Conservation (phyloP, 208 protist species). For the Lotmaria passim region DNA sequence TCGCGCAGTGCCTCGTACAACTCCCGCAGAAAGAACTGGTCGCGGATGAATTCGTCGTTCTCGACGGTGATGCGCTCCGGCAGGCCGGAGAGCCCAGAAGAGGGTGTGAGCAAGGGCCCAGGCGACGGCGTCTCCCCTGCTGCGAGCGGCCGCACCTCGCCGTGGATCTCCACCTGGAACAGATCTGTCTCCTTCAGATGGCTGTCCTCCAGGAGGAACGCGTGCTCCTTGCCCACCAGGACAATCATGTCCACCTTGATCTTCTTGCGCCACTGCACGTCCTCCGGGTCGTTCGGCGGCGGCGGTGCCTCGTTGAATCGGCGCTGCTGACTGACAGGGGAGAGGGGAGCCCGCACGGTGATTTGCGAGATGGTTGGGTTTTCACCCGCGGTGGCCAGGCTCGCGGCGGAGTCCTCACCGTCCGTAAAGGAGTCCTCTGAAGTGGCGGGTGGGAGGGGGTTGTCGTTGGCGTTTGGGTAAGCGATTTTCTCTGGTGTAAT, state of each 20-base stretch:
- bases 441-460: slow-evolving; percentile 8
- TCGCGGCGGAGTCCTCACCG: slow-evolving; percentile 1
- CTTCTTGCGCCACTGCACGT: slow-evolving; percentile 66
- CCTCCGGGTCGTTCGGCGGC: slow-evolving; percentile 31
- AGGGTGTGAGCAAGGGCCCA: slow-evolving; percentile 55
- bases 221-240: slow-evolving; percentile 48
- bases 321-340: slow-evolving; percentile 21
- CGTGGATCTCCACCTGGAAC: slow-evolving; percentile 65
- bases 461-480: slow-evolving; percentile 39
- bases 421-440: slow-evolving; percentile 20
- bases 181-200: slow-evolving; percentile 63
- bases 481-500: slow-evolving; percentile 38
- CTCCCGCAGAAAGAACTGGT: slow-evolving; percentile 61
- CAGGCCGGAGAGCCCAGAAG: slow-evolving; percentile 29
- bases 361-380: slow-evolving; percentile 14
- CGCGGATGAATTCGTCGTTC: slow-evolving; percentile 55
- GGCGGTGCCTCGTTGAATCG: slow-evolving; percentile 29
- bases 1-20: slow-evolving; percentile 74
- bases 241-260: slow-evolving; percentile 70
- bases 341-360: slow-evolving; percentile 16
- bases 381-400: slow-evolving; percentile 2
- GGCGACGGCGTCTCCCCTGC: slow-evolving; percentile 42
- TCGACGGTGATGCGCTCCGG: slow-evolving; percentile 42
- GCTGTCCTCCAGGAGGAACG: slow-evolving; percentile 53
- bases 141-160: slow-evolving; percentile 44